Percentiles rank a stretch among this genome's conserved stretches.
Evolutionary conservation across 495 filamentous ascomycete species (phyloP).

Genomic region (Podospora didyma): DNA sequence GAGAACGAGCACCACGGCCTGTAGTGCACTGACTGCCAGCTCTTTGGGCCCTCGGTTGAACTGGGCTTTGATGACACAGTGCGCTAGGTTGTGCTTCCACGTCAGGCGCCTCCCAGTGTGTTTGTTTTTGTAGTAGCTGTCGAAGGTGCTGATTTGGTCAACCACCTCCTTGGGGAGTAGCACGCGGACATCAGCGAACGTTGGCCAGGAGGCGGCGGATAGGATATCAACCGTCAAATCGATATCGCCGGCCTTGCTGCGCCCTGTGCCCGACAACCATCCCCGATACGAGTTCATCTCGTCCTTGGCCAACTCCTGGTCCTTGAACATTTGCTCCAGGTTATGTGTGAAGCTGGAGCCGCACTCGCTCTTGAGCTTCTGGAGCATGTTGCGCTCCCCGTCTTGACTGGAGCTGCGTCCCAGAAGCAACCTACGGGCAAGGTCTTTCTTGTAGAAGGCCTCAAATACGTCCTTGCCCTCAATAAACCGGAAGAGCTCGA

Average conservation of each 20-base stretch:
- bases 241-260: constrained; percentile 50
- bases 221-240: constrained; percentile 86
- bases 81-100: constrained; percentile 90
- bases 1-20: constrained; percentile 86
- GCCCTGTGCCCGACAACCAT: constrained; percentile 39
- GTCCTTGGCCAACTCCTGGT: constrained; percentile 84
- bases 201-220: constrained; percentile 84
- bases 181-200: constrained; percentile 77
- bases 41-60: constrained; percentile 82
- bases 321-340: constrained; percentile 98
- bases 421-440: constrained; percentile 85
- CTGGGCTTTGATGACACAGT: constrained; percentile 73
- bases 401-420: constrained; percentile 87
- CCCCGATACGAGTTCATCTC: constrained; percentile 74
- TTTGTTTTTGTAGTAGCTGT: constrained; percentile 76
- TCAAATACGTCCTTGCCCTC: constrained; percentile 97
- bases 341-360: constrained; percentile 93
- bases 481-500: constrained; percentile 95
- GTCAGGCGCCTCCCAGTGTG: constrained; percentile 79
- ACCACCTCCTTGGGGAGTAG: constrained; percentile 69
- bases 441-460: constrained; percentile 96
- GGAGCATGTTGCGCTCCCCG: constrained; percentile 91
- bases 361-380: constrained; percentile 87
- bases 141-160: constrained; percentile 66
- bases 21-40: constrained; percentile 79